phyloP scores from a whole-genome alignment of 306 rosid species.

The Castanospermum australe region DNA sequence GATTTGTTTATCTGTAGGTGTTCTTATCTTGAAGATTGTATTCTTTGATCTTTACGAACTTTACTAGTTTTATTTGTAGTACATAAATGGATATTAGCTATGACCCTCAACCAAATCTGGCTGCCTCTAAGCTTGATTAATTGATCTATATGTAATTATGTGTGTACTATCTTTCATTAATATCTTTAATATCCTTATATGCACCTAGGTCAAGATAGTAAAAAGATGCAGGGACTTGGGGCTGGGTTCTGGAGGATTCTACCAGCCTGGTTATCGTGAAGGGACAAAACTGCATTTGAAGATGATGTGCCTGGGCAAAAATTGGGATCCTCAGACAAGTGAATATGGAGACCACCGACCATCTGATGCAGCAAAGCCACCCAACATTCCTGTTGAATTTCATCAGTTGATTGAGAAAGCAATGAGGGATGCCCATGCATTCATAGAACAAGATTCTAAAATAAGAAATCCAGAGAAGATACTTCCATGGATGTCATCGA shows the following conservation, averaged over 20 bases:
- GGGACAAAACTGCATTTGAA: constrained; percentile 54
- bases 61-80: too few relatives aligned
- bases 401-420: constrained; percentile 38
- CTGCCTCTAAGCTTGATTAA: background rate
- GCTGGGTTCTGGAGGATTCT: constrained; percentile 71
- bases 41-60: background rate
- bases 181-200: background rate
- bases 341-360: constrained; percentile 46
- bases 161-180: background rate
- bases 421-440: constrained; percentile 38
- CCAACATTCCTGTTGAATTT: constrained; percentile 51
- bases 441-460: constrained; percentile 18
- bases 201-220: constrained; percentile 47
- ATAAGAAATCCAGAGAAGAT: background rate
- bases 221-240: constrained; percentile 58
- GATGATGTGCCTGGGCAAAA: constrained; percentile 93
- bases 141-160: background rate
- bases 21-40: background rate
- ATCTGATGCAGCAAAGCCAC: constrained; percentile 56
- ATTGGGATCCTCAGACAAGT: constrained; percentile 74
- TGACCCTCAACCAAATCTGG: background rate
- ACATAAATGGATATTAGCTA: too few relatives aligned
- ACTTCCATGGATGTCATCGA: constrained; percentile 48
- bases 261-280: constrained; percentile 71
- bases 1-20: background rate